These are phyloP conservation scores for Globisporangium cylindrosporum DNA, from an alignment of 352 stramenopile genomes.

Conservation along the genomic window DNA sequence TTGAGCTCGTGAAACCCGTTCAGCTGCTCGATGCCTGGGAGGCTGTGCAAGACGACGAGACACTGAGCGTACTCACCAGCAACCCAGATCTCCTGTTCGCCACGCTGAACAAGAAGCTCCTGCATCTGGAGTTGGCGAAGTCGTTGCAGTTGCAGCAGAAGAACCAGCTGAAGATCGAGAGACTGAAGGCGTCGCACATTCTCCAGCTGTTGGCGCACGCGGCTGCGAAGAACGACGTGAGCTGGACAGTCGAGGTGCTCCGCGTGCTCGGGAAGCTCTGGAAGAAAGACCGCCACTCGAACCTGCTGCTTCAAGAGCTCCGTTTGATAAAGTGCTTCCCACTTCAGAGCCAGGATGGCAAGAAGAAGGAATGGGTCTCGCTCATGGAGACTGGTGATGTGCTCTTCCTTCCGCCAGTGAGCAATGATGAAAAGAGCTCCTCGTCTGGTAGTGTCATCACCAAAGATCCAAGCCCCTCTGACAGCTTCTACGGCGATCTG, in stretches of 20 bases:
- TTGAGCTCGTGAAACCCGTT: slow-evolving; percentile 22
- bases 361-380: slow-evolving; percentile 34
- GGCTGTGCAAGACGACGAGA: slow-evolving; percentile 20
- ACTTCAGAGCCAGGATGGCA: slow-evolving; percentile 22
- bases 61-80: slow-evolving; percentile 10
- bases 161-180: slow-evolving; percentile 58
- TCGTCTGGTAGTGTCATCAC: background rate
- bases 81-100: slow-evolving; percentile 24
- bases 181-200: slow-evolving; percentile 58
- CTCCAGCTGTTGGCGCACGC: slow-evolving; percentile 48
- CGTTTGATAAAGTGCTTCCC: slow-evolving; percentile 74
- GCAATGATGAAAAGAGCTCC: slow-evolving; percentile 6
- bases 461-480: background rate
- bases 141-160: slow-evolving; percentile 46
- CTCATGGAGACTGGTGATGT: slow-evolving; percentile 40
- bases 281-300: slow-evolving; percentile 45
- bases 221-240: slow-evolving; percentile 31
- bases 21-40: slow-evolving; percentile 52
- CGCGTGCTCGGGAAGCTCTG: slow-evolving; percentile 54
- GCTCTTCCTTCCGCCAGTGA: slow-evolving; percentile 19
- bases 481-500: slow-evolving; percentile 41
- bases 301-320: slow-evolving; percentile 57
- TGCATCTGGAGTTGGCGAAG: slow-evolving; percentile 42
- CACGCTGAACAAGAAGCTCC: slow-evolving; percentile 48
- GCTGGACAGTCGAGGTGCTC: slow-evolving; percentile 40